Evolutionary conservation across 257 asterid species (phyloP).

Genomic region (Euphrasia confusa): DNA sequence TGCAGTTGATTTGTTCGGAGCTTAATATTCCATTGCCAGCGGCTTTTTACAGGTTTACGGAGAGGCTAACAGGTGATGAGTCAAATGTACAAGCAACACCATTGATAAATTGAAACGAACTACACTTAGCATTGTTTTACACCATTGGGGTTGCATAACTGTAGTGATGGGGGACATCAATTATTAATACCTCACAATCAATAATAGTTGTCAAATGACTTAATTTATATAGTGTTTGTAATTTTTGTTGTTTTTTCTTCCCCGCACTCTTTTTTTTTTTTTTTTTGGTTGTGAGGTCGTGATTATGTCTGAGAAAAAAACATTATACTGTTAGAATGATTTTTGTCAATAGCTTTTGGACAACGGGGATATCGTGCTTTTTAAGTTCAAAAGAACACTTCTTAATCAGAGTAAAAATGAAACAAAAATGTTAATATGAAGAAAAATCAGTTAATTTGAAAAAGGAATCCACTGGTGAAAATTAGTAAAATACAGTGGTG

Average conservation of each 20-base stretch:
- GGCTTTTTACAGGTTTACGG: constrained; percentile 48
- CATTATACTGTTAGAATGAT: too few species aligned
- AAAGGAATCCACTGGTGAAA: background rate
- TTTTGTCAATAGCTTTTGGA: too few species aligned
- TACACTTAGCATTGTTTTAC: background rate
- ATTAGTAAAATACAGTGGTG: background rate
- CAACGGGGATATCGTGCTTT: too few species aligned
- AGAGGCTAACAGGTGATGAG: constrained; percentile 40
- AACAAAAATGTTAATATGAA: too few species aligned
- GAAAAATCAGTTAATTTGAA: too few species aligned
- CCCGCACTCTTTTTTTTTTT: too few species aligned
- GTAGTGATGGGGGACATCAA: background rate
- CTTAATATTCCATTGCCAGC: constrained; percentile 74
- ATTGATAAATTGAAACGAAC: constrained; percentile 51
- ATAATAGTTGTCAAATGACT: background rate
- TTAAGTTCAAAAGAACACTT: too few species aligned
- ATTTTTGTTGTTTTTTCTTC: background rate
- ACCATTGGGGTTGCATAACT: background rate
- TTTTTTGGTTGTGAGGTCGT: too few species aligned
- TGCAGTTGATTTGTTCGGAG: constrained; percentile 81
- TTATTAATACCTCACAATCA: background rate
- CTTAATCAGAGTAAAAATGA: too few species aligned
- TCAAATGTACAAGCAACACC: constrained; percentile 45
- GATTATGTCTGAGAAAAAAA: too few species aligned
- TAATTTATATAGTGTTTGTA: background rate